Base-by-base conservation (phyloP, 1,284 basidiomycete species). In the Marasmius oreades region DNA sequence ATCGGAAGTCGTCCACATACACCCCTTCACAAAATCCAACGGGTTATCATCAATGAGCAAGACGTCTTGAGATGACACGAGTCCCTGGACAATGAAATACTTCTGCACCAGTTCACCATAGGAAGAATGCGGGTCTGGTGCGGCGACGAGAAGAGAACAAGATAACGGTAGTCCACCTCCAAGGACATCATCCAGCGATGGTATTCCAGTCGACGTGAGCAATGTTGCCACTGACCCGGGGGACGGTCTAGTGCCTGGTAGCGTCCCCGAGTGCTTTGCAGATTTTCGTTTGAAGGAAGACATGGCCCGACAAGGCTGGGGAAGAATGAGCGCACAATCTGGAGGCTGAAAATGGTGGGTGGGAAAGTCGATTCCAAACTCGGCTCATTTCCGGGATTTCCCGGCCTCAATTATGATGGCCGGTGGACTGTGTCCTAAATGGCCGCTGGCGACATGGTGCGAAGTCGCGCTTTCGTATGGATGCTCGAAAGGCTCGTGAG, bases 121-220 rank as follows among this genome's bases (percentile, higher is more conserved):
- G 12, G 90, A 85, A 5, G 93, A 88, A 66, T 95, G 89, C 24
- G 78, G 70, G 73, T 98, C 92, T 0, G 94, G 89, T 20, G 92
- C 85, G 39, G 92, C 79, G 42, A 95, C 73, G 33, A 90, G 77
- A 39, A 92, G 71, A 10, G 82, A 80, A 57, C 88, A 90, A 12
- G 90, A 89, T 47, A 95, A 79, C 16, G 95, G 93, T n/a, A 98
- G 72, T 14, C 96, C 96, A 24, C 93, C 93, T 57, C 93, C 94
- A 33, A 98, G 82, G 57, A 98, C 82, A 68, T 99, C 97, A 71
- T 99, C 96, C n/a, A 99, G 79, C 4, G 95, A 94, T 12, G 93
- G 85, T 5, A 98, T 86, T 1, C 96, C 97, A 3, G 92, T 93
- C 0, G 94, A 95, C 18, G 90, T 82, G 59, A 92, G 76, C 37